Evolutionary conservation across 192 early-diverging fungal genomes (phyloP).

Genomic region (Linnemannia elongata): DNA sequence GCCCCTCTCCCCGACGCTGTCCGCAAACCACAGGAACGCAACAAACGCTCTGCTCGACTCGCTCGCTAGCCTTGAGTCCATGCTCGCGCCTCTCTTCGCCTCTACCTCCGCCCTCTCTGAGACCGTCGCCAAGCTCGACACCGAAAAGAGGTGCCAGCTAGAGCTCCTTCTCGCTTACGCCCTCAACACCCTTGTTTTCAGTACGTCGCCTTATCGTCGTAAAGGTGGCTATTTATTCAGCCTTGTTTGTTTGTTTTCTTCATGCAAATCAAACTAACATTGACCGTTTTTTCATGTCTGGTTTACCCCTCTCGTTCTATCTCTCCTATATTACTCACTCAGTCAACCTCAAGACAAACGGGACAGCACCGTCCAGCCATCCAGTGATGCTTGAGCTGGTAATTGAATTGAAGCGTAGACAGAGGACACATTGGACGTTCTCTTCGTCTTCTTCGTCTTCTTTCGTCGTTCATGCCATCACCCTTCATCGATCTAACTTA

Average conservation of each 20-base stretch:
- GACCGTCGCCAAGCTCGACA: conserved; percentile 60
- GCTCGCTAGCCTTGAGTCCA: conserved; percentile 28
- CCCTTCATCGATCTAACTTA: neutral
- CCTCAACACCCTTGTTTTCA: conserved; percentile 65
- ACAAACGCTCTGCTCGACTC: conserved; percentile 33
- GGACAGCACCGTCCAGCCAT: conserved; percentile 63
- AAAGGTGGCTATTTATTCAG: neutral
- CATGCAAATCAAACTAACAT: neutral
- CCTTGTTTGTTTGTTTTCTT: neutral
- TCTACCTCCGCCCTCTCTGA: conserved; percentile 51
- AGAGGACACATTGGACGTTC: neutral
- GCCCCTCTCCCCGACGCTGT: conserved; percentile 17
- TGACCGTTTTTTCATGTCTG: neutral
- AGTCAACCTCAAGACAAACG: conserved; percentile 69
- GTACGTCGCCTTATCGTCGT: conserved; percentile 6
- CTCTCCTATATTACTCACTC: conserved; percentile 19
- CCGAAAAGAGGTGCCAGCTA: conserved; percentile 67
- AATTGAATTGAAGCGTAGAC: conserved; percentile 28
- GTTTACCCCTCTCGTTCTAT: neutral
- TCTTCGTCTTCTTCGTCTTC: neutral
- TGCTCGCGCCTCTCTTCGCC: conserved; percentile 36
- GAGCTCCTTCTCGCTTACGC: conserved; percentile 68
- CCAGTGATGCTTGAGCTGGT: conserved; percentile 70
- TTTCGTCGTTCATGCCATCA: neutral
- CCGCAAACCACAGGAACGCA: conserved; percentile 47